These are phyloP conservation scores for Gossypium schwendimanii DNA, from an alignment of 441 rosid genomes.

Conservation along the genomic window DNA sequence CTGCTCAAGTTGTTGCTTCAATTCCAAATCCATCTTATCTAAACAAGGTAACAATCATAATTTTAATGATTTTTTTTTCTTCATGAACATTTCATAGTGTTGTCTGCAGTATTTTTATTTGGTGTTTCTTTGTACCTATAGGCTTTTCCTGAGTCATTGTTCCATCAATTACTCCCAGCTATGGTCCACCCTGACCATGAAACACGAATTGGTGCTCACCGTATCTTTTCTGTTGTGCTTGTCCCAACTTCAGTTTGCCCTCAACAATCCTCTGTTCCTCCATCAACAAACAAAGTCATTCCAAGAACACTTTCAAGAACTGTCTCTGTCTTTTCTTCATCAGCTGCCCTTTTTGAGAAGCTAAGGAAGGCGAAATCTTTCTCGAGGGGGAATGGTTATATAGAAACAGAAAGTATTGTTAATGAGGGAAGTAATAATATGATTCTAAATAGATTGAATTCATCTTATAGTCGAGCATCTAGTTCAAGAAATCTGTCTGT, in stretches of 20 bases:
- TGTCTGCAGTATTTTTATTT: not conserved
- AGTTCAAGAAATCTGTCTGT: constrained; percentile 32
- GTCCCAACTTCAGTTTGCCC: constrained; percentile 75
- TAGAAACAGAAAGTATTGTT: constrained; percentile 21
- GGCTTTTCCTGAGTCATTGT: constrained; percentile 78
- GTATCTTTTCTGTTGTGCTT: constrained; percentile 72
- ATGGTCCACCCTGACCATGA: constrained; percentile 78
- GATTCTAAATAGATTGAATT: constrained; percentile 35
- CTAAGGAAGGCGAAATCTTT: constrained; percentile 44
- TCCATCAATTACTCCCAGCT: constrained; percentile 66
- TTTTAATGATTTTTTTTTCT: constrained; percentile 5
- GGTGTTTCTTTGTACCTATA: constrained; percentile 23
- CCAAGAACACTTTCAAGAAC: constrained; percentile 80
- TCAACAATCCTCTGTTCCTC: constrained; percentile 23
- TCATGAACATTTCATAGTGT: not conserved
- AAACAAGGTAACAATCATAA: constrained; percentile 52
- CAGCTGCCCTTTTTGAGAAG: constrained; percentile 95
- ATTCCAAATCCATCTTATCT: constrained; percentile 74
- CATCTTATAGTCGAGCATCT: constrained; percentile 37
- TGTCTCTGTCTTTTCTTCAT: constrained; percentile 97
- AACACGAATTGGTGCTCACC: constrained; percentile 67
- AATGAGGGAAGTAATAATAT: constrained; percentile 22
- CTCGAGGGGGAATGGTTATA: constrained; percentile 24
- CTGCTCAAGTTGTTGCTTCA: constrained; percentile 81
- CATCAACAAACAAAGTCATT: constrained; percentile 41